Evolutionary conservation across 2,329 filamentous ascomycete genomes (phyloP), one percentile per base, ranked within the genome.

Genomic region (Hansfordia pulvinata): DNA sequence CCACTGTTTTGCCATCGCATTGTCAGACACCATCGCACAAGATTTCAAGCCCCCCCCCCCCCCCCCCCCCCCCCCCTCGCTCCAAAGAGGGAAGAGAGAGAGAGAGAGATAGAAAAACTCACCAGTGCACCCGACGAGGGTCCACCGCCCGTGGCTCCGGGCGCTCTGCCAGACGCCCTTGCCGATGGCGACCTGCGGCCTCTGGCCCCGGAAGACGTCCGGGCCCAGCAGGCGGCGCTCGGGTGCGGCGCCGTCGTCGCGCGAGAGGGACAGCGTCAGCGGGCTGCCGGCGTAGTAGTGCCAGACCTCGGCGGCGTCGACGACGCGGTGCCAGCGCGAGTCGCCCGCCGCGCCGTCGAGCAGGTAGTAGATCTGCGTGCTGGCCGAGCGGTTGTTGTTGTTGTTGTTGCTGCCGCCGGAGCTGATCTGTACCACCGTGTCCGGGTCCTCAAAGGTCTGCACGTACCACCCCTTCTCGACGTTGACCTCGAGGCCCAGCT

Each of bases 211-310:
- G 35, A 58, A 56, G n/a, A 65, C 29, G 23, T 63, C 52, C 4
- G 48, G 43, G 1, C 61, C 62, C 9, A 66, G 47, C 15, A 52
- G 37, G 7, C 43, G 34, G 19, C 49, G 30, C 5, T 47, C 43
- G 34, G 46, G 45, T 19, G 43, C 47, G 37, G 38, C 42, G 3
- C 60, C 60, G 28, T 66, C 50, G 26, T 66, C 42, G 12, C 31
- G 39, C 2, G 60, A 60, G 1, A 65, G 43, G 3, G 52, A 58
- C 8, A 67, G 41, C 8, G 41, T 50, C 25, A 69, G 39, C 1
- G 62, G 62, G 6, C 63, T 60, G 5, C 64, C 64, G 7, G 59
- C 62, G 26, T 67, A 67, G 45, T 61, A 55, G 37, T 69, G 64
- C 64, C 64, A 68, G 7, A 62, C 42, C 38, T 68, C 60, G 19